Evolutionary conservation across 2,329 filamentous ascomycete genomes (phyloP).

Genomic region (Xylaria sp.): DNA sequence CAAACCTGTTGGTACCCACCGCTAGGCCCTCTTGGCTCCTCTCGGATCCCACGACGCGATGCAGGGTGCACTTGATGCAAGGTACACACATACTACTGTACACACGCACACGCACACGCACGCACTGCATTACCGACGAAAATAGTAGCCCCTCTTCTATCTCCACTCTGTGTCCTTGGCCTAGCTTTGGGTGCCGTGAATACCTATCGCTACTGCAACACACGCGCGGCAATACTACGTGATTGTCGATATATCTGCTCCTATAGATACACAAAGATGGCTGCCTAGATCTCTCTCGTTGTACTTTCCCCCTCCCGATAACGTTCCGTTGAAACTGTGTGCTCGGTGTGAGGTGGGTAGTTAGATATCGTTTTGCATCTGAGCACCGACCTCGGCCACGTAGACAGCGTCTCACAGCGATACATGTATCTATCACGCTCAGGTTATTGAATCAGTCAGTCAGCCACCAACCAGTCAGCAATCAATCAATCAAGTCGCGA

Average conservation of each 20-base stretch:
- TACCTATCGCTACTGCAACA: neutral
- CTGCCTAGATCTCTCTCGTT: neutral
- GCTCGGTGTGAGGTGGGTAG: neutral
- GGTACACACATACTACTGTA: neutral
- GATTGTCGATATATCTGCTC: neutral
- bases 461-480: neutral
- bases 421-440: neutral
- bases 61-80: constrained; percentile 21
- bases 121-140: constrained; percentile 29
- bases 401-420: neutral
- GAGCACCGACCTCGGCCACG: constrained; percentile 9
- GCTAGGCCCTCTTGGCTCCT: constrained; percentile 24
- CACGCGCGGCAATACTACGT: neutral
- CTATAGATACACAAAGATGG: neutral
- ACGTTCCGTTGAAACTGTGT: neutral
- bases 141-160: constrained; percentile 24
- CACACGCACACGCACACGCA: neutral
- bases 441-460: neutral
- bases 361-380: constrained; percentile 4
- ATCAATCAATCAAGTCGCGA: neutral
- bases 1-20: constrained; percentile 30
- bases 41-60: constrained; percentile 27
- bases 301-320: neutral
- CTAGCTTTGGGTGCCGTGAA: neutral
- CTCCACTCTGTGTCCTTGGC: constrained; percentile 18